phyloP scores from a whole-genome alignment of 1,139 yeast genomes.

The Geotrichum citri-aurantii region DNA sequence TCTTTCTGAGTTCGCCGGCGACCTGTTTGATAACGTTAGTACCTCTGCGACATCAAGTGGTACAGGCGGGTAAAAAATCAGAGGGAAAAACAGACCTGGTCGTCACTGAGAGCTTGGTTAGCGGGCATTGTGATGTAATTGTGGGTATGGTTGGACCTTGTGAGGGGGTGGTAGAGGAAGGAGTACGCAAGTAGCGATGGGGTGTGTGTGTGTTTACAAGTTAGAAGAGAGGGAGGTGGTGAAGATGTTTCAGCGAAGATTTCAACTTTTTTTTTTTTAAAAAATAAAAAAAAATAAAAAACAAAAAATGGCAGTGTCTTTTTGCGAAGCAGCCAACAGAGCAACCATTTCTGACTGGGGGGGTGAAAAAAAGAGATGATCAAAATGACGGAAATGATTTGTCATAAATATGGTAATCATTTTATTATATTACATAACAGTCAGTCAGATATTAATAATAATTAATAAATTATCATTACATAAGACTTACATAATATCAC shows the following conservation, averaged over 20 bases:
- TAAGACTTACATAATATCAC: too few relatives aligned
- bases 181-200: neutral
- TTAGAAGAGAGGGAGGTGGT: neutral
- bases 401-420: too few relatives aligned
- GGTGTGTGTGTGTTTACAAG: too few relatives aligned
- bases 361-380: too few relatives aligned
- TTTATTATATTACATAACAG: too few relatives aligned
- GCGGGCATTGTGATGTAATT: conserved; percentile 24
- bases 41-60: neutral
- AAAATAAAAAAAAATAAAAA: too few relatives aligned
- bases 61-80: neutral
- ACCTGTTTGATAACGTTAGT: neutral
- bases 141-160: neutral
- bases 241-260: neutral
- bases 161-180: too few relatives aligned
- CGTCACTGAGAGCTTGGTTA: conserved; percentile 41
- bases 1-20: conserved; percentile 89
- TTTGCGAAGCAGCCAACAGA: neutral
- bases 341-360: neutral
- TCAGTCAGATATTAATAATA: too few relatives aligned
- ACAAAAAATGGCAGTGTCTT: too few relatives aligned
- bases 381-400: too few relatives aligned
- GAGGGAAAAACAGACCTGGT: conserved; percentile 34
- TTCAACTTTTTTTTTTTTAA: neutral
- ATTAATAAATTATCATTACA: too few relatives aligned